Percentiles rank a stretch among this genome's conserved stretches.
Evolutionary conservation across 2,329 filamentous ascomycete genomes (phyloP).

Genomic region (Monosporascus sp.): DNA sequence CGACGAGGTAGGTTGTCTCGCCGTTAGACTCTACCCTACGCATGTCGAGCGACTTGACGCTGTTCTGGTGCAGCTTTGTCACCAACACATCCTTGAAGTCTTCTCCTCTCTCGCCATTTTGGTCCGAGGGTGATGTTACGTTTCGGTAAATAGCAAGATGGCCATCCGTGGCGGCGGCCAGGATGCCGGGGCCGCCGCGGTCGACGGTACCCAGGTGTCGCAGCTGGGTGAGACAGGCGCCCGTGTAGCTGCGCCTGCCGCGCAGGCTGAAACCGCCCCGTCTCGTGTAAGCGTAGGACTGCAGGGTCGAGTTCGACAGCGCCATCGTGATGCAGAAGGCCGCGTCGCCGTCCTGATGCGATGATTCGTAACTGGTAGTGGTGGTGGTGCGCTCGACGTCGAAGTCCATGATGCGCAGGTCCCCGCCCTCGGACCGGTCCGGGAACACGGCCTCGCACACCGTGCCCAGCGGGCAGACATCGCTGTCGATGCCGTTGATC

Average conservation of each 20-base stretch:
- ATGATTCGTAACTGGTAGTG: conserved; percentile 9
- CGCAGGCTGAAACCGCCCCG: conserved; percentile 41
- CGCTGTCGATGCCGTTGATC: conserved; percentile 47
- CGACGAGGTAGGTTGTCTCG: conserved; percentile 41
- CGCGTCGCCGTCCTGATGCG: neutral
- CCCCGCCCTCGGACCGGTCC: conserved; percentile 47
- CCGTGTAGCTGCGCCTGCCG: conserved; percentile 56
- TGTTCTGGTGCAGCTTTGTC: conserved; percentile 67
- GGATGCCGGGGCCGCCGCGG: conserved; percentile 31
- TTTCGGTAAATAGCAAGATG: conserved; percentile 57
- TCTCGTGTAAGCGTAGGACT: conserved; percentile 47
- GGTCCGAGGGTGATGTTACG: conserved; percentile 6
- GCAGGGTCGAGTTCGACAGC: conserved; percentile 79
- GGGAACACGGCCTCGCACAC: conserved; percentile 51
- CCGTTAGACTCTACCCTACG: conserved; percentile 15
- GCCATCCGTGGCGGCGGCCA: conserved; percentile 80
- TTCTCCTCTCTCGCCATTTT: neutral
- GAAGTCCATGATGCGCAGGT: conserved; percentile 79
- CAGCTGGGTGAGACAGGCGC: conserved; percentile 69
- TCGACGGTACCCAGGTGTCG: conserved; percentile 32
- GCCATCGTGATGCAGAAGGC: conserved; percentile 61
- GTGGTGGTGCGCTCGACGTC: conserved; percentile 41
- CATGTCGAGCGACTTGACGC: conserved; percentile 63
- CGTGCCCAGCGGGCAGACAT: conserved; percentile 45
- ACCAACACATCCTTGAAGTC: conserved; percentile 15